Conservation (phyloP, 2,329 filamentous ascomycete genomes). For the Sporothrix pseudoabietina region DNA sequence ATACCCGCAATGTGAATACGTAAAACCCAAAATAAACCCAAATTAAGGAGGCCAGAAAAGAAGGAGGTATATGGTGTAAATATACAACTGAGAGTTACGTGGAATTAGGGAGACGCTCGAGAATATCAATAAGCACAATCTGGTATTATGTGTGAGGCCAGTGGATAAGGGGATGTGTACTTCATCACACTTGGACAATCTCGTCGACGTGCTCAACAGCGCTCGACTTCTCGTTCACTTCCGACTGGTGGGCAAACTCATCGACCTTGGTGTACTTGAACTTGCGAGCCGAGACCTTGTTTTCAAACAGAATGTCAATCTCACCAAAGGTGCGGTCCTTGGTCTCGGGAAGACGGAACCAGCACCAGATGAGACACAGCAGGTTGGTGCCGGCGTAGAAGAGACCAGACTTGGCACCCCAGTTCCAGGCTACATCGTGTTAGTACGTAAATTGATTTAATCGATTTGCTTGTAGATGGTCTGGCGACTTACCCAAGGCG, state of each 20-base stretch:
- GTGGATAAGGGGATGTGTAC: not conserved
- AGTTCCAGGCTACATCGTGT: conserved; percentile 47
- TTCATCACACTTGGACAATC: not conserved
- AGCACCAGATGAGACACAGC: conserved; percentile 53
- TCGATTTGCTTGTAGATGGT: too few relatives aligned
- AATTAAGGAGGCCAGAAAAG: not conserved
- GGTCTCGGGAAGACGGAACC: conserved; percentile 55
- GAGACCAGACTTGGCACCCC: conserved; percentile 53
- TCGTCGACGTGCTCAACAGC: conserved; percentile 20
- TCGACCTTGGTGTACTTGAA: conserved; percentile 25
- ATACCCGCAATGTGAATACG: too few relatives aligned
- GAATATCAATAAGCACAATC: too few relatives aligned
- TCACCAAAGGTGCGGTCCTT: conserved; percentile 56
- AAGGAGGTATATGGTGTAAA: not conserved
- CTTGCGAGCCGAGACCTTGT: conserved; percentile 45
- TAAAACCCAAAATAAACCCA: too few relatives aligned
- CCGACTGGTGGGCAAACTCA: conserved; percentile 12
- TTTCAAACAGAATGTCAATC: conserved; percentile 58
- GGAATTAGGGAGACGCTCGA: too few relatives aligned
- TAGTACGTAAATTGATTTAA: conserved; percentile 37
- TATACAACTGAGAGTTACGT: not conserved
- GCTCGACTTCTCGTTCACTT: not conserved
- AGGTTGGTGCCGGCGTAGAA: conserved; percentile 52
- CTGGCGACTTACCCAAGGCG: conserved; percentile 26
- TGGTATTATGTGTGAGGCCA: not conserved